Percentiles rank a stretch among this genome's conserved stretches.
phyloP scores from a whole-genome alignment of 108 stramenopile species.

The Skeletonema potamos region DNA sequence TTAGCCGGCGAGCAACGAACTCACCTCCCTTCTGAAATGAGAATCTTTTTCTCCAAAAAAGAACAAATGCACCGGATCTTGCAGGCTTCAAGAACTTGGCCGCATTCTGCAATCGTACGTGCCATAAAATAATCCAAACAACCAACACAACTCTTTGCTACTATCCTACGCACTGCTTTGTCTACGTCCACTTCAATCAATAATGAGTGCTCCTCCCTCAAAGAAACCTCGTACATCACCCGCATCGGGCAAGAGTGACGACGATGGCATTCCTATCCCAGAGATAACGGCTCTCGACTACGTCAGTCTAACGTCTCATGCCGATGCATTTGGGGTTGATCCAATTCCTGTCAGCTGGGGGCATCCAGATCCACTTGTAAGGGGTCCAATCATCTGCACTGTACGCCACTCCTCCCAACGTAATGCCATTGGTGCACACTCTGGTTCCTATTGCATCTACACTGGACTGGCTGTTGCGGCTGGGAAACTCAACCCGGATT shows the following conservation, averaged over 20 bases:
- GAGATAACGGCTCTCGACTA: slow-evolving; percentile 68
- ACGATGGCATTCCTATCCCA: slow-evolving; percentile 55
- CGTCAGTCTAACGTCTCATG: slow-evolving; percentile 88
- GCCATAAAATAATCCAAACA: not conserved
- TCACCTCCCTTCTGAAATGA: not conserved
- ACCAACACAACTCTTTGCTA: not conserved
- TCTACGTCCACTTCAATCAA: not conserved
- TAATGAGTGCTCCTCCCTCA: not conserved
- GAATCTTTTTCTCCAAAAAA: not conserved
- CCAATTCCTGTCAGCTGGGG: slow-evolving; percentile 94
- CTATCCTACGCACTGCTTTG: not conserved
- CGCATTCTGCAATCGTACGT: not conserved
- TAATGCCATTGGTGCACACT: slow-evolving; percentile 98
- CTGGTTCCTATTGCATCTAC: slow-evolving; percentile 96
- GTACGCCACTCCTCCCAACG: slow-evolving; percentile 89
- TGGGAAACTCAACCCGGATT: slow-evolving; percentile 92
- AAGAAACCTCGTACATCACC: slow-evolving; percentile 17
- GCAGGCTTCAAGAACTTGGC: not conserved
- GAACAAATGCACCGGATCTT: not conserved
- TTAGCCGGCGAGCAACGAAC: not conserved
- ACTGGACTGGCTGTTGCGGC: slow-evolving; percentile 97
- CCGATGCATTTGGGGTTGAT: slow-evolving; percentile 89
- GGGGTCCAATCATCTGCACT: slow-evolving; percentile 95
- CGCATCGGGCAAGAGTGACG: not conserved
- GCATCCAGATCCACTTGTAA: slow-evolving; percentile 80